Base-by-base conservation (phyloP, 2,329 filamentous ascomycete species). In the Sclerotinia subarctica region DNA sequence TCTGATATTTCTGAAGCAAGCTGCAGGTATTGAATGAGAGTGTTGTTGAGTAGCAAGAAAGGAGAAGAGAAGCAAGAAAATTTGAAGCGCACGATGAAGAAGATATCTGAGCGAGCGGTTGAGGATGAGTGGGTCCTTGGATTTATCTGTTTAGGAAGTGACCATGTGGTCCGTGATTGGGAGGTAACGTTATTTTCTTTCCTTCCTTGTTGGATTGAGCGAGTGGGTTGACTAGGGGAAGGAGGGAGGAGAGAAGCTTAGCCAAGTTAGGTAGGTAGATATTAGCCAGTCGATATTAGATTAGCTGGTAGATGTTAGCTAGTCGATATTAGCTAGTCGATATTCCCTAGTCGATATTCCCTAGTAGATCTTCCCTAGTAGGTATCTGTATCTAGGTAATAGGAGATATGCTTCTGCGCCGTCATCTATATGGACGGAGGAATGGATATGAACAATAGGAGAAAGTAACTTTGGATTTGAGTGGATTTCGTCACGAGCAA, bases 1-100 rank as follows among this genome's bases (percentile, higher is more conserved):
- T 62, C 64, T 62, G 42, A 15, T 57, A 19, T 35, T 21, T 65
- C 38, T 46, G 52, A 38, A 65, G 63, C 51, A 65, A 57, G 59
- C 46, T 62, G 29, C 59, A 51, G 46, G 59, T 51, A 57, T 35
- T 57, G 52, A 47, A 13, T 32, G 42, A 3, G 38, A 51, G 19
- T 62, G 57, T 60, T 57, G 54, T 57, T 62, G 0, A 21, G 29
- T 54, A n/a, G 6, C 3, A 24, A 24, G 24, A 62, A 62, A 46
- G 49, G 44, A 38, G 44, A n/a, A 21, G 17, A 26, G 44, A 51
- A 32, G 29, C n/a, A 38, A 19, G 38, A 21, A n/a, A 26, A 19
- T 5, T 60, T 3, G 29, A 21, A 17, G 57, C 42, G 42, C 57
- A 47, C 47, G 29, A 62, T 13, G 44, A 24, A 49, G 58, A 62